These are phyloP conservation scores for Lithospermum erythrorhizon DNA, from an alignment of 257 asterid genomes.

Conservation along the genomic window DNA sequence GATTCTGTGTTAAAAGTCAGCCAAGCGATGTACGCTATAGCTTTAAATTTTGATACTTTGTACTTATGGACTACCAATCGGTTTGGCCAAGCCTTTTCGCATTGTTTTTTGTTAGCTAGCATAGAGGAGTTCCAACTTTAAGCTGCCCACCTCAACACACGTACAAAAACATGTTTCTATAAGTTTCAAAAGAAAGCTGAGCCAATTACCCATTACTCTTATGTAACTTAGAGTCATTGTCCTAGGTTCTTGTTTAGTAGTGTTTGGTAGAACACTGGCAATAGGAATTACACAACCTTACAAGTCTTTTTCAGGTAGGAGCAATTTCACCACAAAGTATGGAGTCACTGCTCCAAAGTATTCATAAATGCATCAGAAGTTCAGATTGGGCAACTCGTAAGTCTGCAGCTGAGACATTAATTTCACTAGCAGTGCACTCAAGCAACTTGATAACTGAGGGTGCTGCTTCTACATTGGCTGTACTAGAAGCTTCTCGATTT, in stretches of 20 bases:
- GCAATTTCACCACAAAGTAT: constrained; percentile 77
- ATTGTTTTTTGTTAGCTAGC: too few species aligned
- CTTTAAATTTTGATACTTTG: too few species aligned
- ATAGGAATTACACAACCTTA: neutral
- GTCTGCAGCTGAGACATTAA: constrained; percentile 90
- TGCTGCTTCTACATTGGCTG: constrained; percentile 63
- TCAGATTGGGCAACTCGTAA: constrained; percentile 96
- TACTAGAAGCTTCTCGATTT: constrained; percentile 84
- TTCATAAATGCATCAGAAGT: constrained; percentile 71
- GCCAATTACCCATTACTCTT: too few species aligned
- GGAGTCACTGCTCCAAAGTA: constrained; percentile 68
- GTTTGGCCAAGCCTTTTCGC: too few species aligned
- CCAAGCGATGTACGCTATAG: neutral
- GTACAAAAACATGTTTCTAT: too few species aligned
- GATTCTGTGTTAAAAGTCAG: neutral
- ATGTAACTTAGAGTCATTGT: too few species aligned
- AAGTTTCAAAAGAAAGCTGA: too few species aligned
- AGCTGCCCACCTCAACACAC: too few species aligned
- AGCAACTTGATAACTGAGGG: constrained; percentile 49
- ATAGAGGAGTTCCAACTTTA: too few species aligned
- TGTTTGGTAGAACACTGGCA: neutral
- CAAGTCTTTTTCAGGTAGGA: constrained; percentile 54
- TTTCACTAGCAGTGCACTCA: constrained; percentile 45
- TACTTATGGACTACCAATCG: too few species aligned
- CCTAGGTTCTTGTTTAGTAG: too few species aligned